A percentile compares a stretch with the other conserved stretches of the same genome.
Evolutionary conservation across 768 basidiomycete genomes (phyloP).

Genomic region (Lentinula lateritia): DNA sequence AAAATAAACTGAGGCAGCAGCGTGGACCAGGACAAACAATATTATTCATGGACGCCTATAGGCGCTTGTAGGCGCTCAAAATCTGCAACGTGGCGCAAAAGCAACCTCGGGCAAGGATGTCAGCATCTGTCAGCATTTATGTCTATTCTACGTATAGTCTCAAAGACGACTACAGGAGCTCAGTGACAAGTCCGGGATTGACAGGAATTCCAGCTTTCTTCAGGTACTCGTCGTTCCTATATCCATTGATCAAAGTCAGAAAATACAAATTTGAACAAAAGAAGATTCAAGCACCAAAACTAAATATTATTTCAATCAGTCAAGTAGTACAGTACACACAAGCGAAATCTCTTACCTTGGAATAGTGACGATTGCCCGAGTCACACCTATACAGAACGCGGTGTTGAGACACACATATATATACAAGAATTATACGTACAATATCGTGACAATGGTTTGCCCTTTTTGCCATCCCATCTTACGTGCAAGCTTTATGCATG

Average conservation of each 20-base stretch:
- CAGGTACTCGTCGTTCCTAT: constrained; percentile 52
- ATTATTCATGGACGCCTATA: neutral
- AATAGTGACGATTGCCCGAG: constrained; percentile 87
- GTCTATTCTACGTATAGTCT: neutral
- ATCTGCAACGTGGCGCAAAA: neutral
- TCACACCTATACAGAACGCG: constrained; percentile 56
- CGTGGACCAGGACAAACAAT: neutral
- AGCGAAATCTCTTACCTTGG: constrained; percentile 52
- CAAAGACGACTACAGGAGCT: constrained; percentile 23
- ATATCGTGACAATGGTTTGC: constrained; percentile 75
- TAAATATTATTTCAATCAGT: constrained; percentile 11
- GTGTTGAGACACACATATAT: neutral
- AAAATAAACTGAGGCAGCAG: neutral
- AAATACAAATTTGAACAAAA: neutral
- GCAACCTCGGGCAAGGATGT: neutral
- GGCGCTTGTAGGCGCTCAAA: neutral
- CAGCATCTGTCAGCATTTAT: too few species aligned
- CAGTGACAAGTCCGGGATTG: constrained; percentile 34
- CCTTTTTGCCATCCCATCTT: constrained; percentile 65
- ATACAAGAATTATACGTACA: constrained; percentile 42
- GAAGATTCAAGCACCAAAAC: constrained; percentile 37
- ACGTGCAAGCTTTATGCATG: constrained; percentile 76
- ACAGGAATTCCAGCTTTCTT: constrained; percentile 38
- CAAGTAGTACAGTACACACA: neutral
- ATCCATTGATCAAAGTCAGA: neutral